Base-by-base conservation (phyloP, 2,329 filamentous ascomycete genomes). In the Alternaria viburni region DNA sequence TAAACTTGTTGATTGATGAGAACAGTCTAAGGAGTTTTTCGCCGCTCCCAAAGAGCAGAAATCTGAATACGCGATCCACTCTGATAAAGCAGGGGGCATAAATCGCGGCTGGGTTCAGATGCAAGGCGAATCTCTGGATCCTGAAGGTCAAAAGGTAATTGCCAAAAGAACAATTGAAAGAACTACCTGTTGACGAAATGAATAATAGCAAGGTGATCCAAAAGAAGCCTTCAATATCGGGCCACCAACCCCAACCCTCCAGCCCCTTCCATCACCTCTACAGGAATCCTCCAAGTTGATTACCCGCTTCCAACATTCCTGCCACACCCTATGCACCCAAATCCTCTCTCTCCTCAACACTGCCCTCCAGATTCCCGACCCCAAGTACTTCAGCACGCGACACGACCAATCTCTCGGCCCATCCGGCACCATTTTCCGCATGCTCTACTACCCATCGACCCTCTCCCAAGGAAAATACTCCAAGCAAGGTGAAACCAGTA, bases 41-140 rank as follows among this genome's bases (percentile, higher is more conserved):
- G 82, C 83, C 0, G 87, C 90, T 12, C 89, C 93, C 0, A 59
- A 84, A 0, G 87, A 90, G 64, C 90, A 93, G 68, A 97, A 97
- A 79, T 82, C 89, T 64, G 82, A 84, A 74, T 97, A 90, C 75
- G 87, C 87, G 11, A 97, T 97, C 67, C 86, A 89, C 71, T 88
- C 89, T 26, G 86, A 86, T 52, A 77, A 77, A 64, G 82, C 81
- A 0, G 77, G 77, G 9, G 79, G 79, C 36, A 81, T 96, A 83
- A 98, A 98, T 76, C 88, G 89, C 45, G 96, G 95, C 62, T 99
- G 94, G 93, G 88, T 91, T 2, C 89, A 89, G 15, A 94, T 97
- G 91, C 91, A 95, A 74, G 88, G 89, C 12, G 95, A 99, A 81
- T 95, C 91, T 0, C 83, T 98, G 11, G 95, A 98, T 77, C 93